Base-by-base conservation (phyloP, 805 yeast species). In the Schwanniomyces sp. region DNA sequence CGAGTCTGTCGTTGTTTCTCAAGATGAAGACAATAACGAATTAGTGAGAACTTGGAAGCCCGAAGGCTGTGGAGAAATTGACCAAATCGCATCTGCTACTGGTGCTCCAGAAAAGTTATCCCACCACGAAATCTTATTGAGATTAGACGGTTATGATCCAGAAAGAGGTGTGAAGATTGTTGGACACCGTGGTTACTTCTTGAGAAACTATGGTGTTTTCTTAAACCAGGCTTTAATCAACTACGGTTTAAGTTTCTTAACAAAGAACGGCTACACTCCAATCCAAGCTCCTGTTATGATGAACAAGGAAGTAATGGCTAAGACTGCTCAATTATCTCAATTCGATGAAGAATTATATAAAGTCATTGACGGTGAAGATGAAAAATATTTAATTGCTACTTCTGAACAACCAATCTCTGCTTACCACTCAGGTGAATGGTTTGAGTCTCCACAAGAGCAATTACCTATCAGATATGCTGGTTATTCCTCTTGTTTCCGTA, bases 301-400 rank as follows among this genome's bases (percentile, higher is more conserved):
- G 97, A 94, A 94, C 84, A 94, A 94, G 75, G 98, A 94, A 49
- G 96, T 91, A 48, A 94, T 94, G 99, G 98, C 98, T 58, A 91
- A 89, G 75, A 94, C 99, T 57, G 99, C 99, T 7, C 99, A 94
- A 76, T 84, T 94, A 68, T 91, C 97, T 32, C 91, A 94, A 66
- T 94, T 94, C 61, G 99, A 94, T 70, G 99, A 94, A 78, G 99
- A 94, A 74, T 80, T 94, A 63, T 94, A 94, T 78, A 94, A 94
- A 75, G 98, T 94, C 49, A 74, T 88, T 43, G 99, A 94, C 66
- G 99, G 99, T 66, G 91, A 86, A 42, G 99, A 92, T 65, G 99
- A 94, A 75, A 94, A 92, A 77, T 94, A 94, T 68, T 80, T 94
- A 69, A 90, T 94, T 76, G 99, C 99, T 55, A 94, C 99, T 49